These are phyloP conservation scores for Phytopythium vexans DNA, from an alignment of 352 stramenopile genomes.

Conservation along the genomic window DNA sequence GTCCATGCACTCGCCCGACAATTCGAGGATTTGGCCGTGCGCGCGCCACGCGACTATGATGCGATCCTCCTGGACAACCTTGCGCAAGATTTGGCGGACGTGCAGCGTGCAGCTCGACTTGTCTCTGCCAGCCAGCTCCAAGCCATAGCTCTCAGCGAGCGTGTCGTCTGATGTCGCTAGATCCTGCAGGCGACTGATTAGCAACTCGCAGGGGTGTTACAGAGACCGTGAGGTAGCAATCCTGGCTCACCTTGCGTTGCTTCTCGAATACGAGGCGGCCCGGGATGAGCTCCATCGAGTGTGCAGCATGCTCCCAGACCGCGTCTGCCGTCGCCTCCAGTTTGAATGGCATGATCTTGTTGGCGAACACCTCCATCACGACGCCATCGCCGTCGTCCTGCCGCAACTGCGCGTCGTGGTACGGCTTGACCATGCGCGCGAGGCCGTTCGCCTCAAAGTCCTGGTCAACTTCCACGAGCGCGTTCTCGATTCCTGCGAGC, in stretches of 20 bases:
- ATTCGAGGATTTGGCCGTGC: neutral
- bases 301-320: conserved; percentile 33
- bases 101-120: neutral
- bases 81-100: neutral
- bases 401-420: conserved; percentile 24
- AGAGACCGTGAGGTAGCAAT: too few species aligned
- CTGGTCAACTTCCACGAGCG: conserved; percentile 19
- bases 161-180: too few species aligned
- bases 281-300: conserved; percentile 50
- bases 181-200: conserved; percentile 13
- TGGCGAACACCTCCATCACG: conserved; percentile 28
- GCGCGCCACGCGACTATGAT: conserved; percentile 7
- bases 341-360: conserved; percentile 26
- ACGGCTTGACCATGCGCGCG: conserved; percentile 16
- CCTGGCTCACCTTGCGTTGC: conserved; percentile 35
- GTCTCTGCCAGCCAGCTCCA: neutral
- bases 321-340: conserved; percentile 19
- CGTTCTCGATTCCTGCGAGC: conserved; percentile 17
- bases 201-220: too few species aligned
- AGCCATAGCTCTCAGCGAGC: neutral
- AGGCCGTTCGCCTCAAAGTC: conserved; percentile 24
- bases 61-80: conserved; percentile 5
- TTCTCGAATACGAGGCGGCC: conserved; percentile 45
- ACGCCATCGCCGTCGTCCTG: conserved; percentile 18
- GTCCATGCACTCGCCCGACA: neutral